Base-by-base conservation (phyloP, 192 early-diverging fungal species). In the Linderina pennispora region DNA sequence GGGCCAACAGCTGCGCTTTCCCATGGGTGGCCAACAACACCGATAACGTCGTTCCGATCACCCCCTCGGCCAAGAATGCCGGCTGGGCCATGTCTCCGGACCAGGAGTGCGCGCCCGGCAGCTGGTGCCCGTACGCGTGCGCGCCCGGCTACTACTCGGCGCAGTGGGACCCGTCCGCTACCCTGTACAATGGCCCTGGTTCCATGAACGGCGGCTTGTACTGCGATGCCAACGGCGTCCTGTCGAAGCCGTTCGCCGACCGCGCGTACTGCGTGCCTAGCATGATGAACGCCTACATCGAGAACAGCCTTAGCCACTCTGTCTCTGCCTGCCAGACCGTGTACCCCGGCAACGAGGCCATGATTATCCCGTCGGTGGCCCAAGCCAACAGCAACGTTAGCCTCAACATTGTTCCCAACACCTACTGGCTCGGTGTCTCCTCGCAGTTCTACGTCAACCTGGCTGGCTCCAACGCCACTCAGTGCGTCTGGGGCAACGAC, bases 21-120 rank as follows among this genome's bases (percentile, higher is more conserved):
- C 28, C 28, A 5, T 31, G 5, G 6, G 28, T 11, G 6, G 28
- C 28, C 28, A 31, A 31, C 19, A 72, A 72, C 35, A 16, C 40
- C 0, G 68, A 72, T 37, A 35, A 60, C 38, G 68, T 72, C 0
- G 58, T 72, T 2, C 62, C 62, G 0, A 44, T 72, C 8, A 72
- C 68, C 1, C 68, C 68, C 1, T 1, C 0, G 16, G 20, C 23
- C 0, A 28, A 31, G 8, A 72, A 72, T 49, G 68, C 55, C 22
- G 68, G 68, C 3, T 72, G 68, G 68, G 68, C 68, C 13, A 72
- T 72, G 68, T 72, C 68, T 41, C 68, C 68, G 0, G 36, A 72
- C 57, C 68, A 72, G 31, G 10, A 23, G 32, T 72, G 68, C 50
- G 45, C 0, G 49, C 36, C 60, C 10, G 40, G 40, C 40, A 43